Evolutionary conservation across 176 grass and related monocot genomes (phyloP).

Genomic region (Chrysopogon serrulatus): DNA sequence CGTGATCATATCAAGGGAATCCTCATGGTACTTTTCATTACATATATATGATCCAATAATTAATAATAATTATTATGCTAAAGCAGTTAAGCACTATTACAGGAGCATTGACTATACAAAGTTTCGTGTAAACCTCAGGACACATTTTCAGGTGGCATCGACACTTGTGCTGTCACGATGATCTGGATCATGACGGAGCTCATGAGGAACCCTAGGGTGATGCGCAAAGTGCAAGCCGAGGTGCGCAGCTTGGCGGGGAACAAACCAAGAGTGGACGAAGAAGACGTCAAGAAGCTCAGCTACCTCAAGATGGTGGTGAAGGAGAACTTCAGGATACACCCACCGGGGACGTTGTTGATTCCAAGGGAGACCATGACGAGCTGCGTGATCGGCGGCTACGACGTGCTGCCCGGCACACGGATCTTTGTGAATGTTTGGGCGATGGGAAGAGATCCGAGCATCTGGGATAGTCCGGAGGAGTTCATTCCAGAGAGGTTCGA

Average conservation of each 20-base stretch:
- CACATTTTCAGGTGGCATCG: conserved; percentile 26
- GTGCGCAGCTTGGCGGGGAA: not conserved
- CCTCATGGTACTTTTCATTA: conserved; percentile 21
- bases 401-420: not conserved
- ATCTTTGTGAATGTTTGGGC: conserved; percentile 37
- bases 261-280: conserved; percentile 22
- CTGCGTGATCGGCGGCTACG: conserved; percentile 15
- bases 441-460: conserved; percentile 24
- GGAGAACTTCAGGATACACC: conserved; percentile 43
- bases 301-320: conserved; percentile 51
- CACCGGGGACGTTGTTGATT: conserved; percentile 13
- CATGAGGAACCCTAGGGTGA: conserved; percentile 29
- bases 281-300: not conserved
- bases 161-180: conserved; percentile 13
- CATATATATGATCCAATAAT: no score
- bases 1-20: conserved; percentile 34
- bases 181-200: conserved; percentile 45
- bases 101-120: no score
- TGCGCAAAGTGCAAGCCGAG: conserved; percentile 16
- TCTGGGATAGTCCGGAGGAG: conserved; percentile 27
- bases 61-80: no score
- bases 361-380: conserved; percentile 19
- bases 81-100: no score
- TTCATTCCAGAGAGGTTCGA: conserved; percentile 39
- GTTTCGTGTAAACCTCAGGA: not conserved